A percentile compares a stretch with the other conserved stretches of the same genome.
phyloP scores from a whole-genome alignment of 2,329 filamentous ascomycete species.

The Corynespora cassiicola region DNA sequence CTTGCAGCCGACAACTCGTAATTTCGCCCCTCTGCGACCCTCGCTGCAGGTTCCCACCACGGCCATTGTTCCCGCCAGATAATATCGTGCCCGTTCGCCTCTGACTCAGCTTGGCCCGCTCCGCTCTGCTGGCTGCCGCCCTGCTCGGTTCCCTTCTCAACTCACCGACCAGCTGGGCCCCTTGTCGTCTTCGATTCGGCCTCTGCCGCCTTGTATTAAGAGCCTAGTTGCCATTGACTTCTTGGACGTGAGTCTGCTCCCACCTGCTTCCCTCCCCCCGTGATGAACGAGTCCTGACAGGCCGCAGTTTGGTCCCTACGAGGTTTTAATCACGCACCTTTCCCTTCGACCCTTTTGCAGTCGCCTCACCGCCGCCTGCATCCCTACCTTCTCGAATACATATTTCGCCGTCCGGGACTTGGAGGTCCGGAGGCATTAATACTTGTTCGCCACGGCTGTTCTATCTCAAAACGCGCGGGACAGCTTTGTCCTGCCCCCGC shows the following conservation, averaged over 20 bases:
- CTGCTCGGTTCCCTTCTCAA: slow-evolving; percentile 21
- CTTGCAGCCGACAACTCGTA: slow-evolving; percentile 25
- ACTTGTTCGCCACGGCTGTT: slow-evolving; percentile 78
- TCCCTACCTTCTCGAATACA: slow-evolving; percentile 43
- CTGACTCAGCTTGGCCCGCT: slow-evolving; percentile 17
- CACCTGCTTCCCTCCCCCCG: background rate
- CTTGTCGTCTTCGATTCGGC: slow-evolving; percentile 33
- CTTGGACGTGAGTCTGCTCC: slow-evolving; percentile 32
- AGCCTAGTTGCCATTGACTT: slow-evolving; percentile 34
- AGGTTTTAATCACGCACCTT: slow-evolving; percentile 37
- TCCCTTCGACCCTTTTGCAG: slow-evolving; percentile 29
- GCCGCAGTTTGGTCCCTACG: slow-evolving; percentile 28
- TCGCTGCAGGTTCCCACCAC: slow-evolving; percentile 22
- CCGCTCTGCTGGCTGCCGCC: slow-evolving; percentile 20
- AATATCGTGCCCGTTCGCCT: slow-evolving; percentile 20
- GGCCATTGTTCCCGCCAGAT: slow-evolving; percentile 16
- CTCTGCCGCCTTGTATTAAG: slow-evolving; percentile 30
- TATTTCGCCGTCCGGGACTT: slow-evolving; percentile 49
- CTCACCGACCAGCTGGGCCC: slow-evolving; percentile 25
- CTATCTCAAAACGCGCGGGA: slow-evolving; percentile 80
- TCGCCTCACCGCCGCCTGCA: slow-evolving; percentile 32
- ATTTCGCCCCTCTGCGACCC: slow-evolving; percentile 31
- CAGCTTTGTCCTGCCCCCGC: slow-evolving; percentile 81
- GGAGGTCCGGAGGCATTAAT: slow-evolving; percentile 63
- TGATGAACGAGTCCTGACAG: slow-evolving; percentile 16